phyloP scores from a whole-genome alignment of 2,329 filamentous ascomycete species.

The Colletotrichum simmondsii region DNA sequence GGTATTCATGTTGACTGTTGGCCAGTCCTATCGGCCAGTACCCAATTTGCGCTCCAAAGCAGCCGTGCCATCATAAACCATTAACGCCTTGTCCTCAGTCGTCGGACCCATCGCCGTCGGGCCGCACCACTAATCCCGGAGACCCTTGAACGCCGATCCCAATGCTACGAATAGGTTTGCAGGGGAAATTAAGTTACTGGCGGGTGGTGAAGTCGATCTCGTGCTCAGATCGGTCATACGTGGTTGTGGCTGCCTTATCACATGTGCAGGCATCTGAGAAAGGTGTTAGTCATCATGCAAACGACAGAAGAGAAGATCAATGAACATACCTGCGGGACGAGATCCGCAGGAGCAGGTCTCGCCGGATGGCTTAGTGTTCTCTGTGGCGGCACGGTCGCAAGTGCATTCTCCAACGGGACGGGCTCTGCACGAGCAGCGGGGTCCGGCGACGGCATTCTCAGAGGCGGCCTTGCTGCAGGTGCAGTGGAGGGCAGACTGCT shows the following conservation, averaged over 20 bases:
- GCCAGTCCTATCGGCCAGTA: neutral
- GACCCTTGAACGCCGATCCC: neutral
- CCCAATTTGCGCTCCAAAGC: neutral
- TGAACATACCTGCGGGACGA: constrained; percentile 72
- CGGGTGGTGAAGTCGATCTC: constrained; percentile 89
- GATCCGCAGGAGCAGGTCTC: constrained; percentile 81
- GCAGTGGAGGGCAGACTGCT: constrained; percentile 88
- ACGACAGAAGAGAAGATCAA: neutral
- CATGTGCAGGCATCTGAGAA: constrained; percentile 79
- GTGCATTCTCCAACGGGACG: constrained; percentile 85
- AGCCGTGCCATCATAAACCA: neutral
- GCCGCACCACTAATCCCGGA: neutral
- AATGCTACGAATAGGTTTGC: neutral
- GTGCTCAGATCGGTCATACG: constrained; percentile 67
- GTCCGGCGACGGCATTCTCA: constrained; percentile 80
- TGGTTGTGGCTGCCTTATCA: constrained; percentile 75
- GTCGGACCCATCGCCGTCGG: too few species aligned
- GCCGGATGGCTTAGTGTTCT: constrained; percentile 73
- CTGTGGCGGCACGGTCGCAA: constrained; percentile 76
- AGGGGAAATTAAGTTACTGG: neutral
- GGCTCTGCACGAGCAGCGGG: constrained; percentile 85
- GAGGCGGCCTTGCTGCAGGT: constrained; percentile 79
- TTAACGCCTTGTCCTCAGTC: neutral
- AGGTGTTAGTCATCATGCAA: neutral
- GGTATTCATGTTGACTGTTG: neutral